Percentiles rank a stretch among this genome's conserved stretches.
Evolutionary conservation across 2,329 filamentous ascomycete genomes (phyloP).

Genomic region (Colletotrichum endophyticum): DNA sequence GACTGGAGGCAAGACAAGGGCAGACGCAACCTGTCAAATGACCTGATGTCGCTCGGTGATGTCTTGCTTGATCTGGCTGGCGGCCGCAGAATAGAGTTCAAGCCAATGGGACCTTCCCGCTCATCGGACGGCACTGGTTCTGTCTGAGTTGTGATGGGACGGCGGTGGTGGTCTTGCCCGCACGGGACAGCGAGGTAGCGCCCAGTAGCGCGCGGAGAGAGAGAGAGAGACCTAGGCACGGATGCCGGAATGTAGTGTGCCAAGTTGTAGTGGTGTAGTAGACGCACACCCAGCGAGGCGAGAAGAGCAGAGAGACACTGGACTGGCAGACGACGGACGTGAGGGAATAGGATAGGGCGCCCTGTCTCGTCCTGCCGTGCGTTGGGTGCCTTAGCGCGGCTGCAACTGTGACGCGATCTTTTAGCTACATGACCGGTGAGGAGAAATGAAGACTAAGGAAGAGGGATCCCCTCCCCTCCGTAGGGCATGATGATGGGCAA

Average conservation of each 20-base stretch:
- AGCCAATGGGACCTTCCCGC: slow-evolving; percentile 15
- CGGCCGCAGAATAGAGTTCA: slow-evolving; percentile 15
- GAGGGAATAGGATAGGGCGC: neutral
- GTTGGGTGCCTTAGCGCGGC: slow-evolving; percentile 11
- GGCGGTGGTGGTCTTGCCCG: neutral
- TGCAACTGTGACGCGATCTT: slow-evolving; percentile 1
- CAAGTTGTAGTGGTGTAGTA: neutral
- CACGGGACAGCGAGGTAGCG: neutral
- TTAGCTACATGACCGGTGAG: neutral
- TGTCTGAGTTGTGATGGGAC: neutral
- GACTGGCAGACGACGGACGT: neutral
- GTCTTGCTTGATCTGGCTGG: slow-evolving; percentile 12
- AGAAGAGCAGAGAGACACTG: neutral
- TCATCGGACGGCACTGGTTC: neutral
- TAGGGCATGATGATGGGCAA: neutral
- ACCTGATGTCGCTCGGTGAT: slow-evolving; percentile 1
- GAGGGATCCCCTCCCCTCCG: neutral
- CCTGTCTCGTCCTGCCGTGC: neutral
- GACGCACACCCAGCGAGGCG: neutral
- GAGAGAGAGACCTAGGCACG: neutral
- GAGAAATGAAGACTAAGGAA: neutral
- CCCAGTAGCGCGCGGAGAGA: neutral
- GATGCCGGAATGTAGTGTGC: neutral
- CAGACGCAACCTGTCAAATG: slow-evolving; percentile 8
- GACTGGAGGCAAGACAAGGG: slow-evolving; percentile 8